Evolutionary conservation across 192 early-diverging fungal genomes (phyloP).

Genomic region (Coemansia sp.): DNA sequence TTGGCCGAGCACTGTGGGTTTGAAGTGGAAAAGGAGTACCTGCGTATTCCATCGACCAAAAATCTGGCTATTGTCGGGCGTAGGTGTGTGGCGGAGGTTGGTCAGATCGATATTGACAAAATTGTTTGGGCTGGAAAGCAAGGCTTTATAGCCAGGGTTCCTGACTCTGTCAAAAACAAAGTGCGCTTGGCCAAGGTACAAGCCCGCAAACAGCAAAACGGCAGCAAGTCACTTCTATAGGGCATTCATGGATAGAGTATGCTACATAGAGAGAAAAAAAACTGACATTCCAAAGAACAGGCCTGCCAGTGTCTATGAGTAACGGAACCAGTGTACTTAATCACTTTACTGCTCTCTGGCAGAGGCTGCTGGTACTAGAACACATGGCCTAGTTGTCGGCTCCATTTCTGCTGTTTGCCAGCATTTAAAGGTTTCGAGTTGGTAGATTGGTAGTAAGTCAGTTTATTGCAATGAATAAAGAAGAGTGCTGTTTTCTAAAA

Average conservation of each 20-base stretch:
- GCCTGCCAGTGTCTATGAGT: no score
- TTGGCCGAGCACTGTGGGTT: constrained; percentile 62
- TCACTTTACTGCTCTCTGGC: no score
- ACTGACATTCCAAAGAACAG: no score
- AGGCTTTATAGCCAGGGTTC: constrained; percentile 36
- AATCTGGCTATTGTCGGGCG: constrained; percentile 72
- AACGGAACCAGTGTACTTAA: no score
- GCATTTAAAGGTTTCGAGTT: no score
- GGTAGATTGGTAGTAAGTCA: no score
- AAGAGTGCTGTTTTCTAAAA: no score
- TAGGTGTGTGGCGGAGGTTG: constrained; percentile 4
- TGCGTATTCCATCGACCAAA: constrained; percentile 81
- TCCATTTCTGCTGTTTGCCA: no score
- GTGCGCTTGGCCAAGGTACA: constrained; percentile 29
- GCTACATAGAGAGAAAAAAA: background rate
- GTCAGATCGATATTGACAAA: background rate
- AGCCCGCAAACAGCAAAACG: constrained; percentile 9
- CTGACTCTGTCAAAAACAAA: constrained; percentile 43
- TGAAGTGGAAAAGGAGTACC: constrained; percentile 58
- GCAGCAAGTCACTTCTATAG: background rate
- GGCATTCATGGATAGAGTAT: background rate
- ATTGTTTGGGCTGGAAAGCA: constrained; percentile 10
- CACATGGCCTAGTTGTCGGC: no score
- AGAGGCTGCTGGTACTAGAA: no score
- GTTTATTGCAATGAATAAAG: no score